Conservation (phyloP, 495 filamentous ascomycete genomes). For the Xeromyces bisporus region DNA sequence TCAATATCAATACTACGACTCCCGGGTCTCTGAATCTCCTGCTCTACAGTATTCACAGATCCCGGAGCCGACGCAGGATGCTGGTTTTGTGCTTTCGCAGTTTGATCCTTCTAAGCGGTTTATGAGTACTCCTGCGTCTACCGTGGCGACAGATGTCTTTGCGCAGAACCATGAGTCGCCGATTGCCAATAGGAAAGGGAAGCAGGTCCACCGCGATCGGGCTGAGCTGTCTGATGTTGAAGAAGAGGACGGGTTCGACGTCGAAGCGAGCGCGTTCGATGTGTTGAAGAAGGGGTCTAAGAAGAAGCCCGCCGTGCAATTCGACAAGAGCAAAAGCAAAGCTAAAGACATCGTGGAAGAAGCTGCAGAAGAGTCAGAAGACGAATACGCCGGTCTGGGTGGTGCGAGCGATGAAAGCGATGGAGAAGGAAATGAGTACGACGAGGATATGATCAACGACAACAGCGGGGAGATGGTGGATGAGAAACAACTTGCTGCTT, state of each 20-base stretch:
- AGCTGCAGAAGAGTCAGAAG: slow-evolving; percentile 91
- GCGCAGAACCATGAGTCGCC: slow-evolving; percentile 42
- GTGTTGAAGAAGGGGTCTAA: slow-evolving; percentile 57
- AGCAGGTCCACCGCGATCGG: slow-evolving; percentile 36
- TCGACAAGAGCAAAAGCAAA: slow-evolving; percentile 75
- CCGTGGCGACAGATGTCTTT: slow-evolving; percentile 51
- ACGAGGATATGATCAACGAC: slow-evolving; percentile 79
- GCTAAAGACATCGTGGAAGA: slow-evolving; percentile 80
- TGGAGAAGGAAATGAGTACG: slow-evolving; percentile 49
- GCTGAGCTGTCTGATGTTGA: slow-evolving; percentile 22
- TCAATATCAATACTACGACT: slow-evolving; percentile 15
- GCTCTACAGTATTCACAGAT: slow-evolving; percentile 37
- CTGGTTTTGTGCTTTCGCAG: slow-evolving; percentile 50
- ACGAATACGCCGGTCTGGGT: slow-evolving; percentile 92
- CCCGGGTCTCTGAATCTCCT: slow-evolving; percentile 28
- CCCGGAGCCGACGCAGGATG: slow-evolving; percentile 74
- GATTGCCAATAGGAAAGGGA: slow-evolving; percentile 38
- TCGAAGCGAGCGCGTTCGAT: slow-evolving; percentile 45
- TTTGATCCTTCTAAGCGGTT: slow-evolving; percentile 43
- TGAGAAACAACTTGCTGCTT: slow-evolving; percentile 63
- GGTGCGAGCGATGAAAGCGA: slow-evolving; percentile 80
- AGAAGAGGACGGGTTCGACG: slow-evolving; percentile 25
- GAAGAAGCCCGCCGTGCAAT: slow-evolving; percentile 35
- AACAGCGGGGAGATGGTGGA: slow-evolving; percentile 59
- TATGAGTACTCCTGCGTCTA: slow-evolving; percentile 44